phyloP scores from a whole-genome alignment of 1,139 yeast genomes.

The Candida sp. region DNA sequence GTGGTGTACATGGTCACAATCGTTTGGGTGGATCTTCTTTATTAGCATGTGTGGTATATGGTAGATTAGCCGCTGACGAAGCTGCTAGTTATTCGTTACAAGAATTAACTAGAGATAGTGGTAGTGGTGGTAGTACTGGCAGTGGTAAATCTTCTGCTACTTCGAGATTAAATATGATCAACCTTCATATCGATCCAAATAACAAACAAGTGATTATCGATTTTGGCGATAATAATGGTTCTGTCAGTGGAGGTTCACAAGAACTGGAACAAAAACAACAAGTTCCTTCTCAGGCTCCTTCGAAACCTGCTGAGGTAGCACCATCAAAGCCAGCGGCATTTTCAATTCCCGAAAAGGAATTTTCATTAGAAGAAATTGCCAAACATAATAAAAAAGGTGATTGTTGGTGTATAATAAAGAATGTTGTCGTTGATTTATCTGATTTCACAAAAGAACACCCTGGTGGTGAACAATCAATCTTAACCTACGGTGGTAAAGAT shows the following conservation, averaged over 20 bases:
- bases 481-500: constrained; percentile 84
- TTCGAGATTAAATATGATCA: constrained; percentile 38
- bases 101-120: constrained; percentile 17
- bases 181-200: constrained; percentile 44
- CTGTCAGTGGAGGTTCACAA: constrained; percentile 1
- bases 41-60: constrained; percentile 80
- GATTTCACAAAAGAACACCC: constrained; percentile 80
- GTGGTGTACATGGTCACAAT: constrained; percentile 80
- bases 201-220: constrained; percentile 29
- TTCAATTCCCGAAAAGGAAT: constrained; percentile 40
- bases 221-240: constrained; percentile 14
- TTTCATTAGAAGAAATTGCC: constrained; percentile 53
- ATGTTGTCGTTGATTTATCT: constrained; percentile 81
- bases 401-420: constrained; percentile 88
- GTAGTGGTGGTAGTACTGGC: no score
- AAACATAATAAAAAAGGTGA: constrained; percentile 60
- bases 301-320: constrained; percentile 3
- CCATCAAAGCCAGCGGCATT: constrained; percentile 12
- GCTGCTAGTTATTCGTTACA: constrained; percentile 31
- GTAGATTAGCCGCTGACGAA: constrained; percentile 59
- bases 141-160: constrained; percentile 17
- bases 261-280: constrained; percentile 5
- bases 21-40: constrained; percentile 77
- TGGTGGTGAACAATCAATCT: constrained; percentile 76
- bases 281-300: constrained; percentile 3